Conservation (phyloP, 2,329 filamentous ascomycete species). For the Botrytis elliptica region DNA sequence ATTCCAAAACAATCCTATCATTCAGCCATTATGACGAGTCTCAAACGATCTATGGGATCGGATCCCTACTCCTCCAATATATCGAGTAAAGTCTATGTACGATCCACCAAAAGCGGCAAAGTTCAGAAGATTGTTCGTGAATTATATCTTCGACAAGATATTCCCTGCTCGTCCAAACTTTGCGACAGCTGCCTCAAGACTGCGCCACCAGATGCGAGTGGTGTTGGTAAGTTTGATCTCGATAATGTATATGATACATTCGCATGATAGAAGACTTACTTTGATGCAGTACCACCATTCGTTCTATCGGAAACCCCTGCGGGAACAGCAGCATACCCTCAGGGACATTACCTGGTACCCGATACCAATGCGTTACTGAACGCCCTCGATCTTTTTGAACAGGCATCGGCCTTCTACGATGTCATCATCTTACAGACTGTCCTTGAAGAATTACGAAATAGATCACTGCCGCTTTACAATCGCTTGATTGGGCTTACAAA, state of each 20-base stretch:
- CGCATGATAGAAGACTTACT: background rate
- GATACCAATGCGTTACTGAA: constrained; percentile 95
- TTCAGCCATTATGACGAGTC: constrained; percentile 55
- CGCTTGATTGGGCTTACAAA: constrained; percentile 86
- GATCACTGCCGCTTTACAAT: constrained; percentile 92
- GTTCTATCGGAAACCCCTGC: constrained; percentile 86
- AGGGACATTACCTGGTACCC: constrained; percentile 90
- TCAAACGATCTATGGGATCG: constrained; percentile 56
- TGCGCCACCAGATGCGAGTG: constrained; percentile 76
- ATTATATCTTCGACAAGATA: constrained; percentile 92
- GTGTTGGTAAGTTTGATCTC: constrained; percentile 58
- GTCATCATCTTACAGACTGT: constrained; percentile 97
- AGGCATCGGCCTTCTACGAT: constrained; percentile 88
- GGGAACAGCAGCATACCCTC: constrained; percentile 75
- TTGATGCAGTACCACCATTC: constrained; percentile 66
- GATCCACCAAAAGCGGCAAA: constrained; percentile 92
- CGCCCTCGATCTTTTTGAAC: constrained; percentile 96
- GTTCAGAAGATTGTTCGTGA: constrained; percentile 98
- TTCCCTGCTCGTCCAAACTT: constrained; percentile 91
- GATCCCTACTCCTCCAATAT: constrained; percentile 67
- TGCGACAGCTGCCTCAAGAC: constrained; percentile 73
- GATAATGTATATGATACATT: background rate
- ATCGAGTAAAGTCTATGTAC: constrained; percentile 92
- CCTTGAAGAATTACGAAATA: constrained; percentile 90
- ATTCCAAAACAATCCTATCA: constrained; percentile 20